phyloP scores from a whole-genome alignment of 169 alveolate genomes.

The Ichthyophthirius multifiliis region DNA sequence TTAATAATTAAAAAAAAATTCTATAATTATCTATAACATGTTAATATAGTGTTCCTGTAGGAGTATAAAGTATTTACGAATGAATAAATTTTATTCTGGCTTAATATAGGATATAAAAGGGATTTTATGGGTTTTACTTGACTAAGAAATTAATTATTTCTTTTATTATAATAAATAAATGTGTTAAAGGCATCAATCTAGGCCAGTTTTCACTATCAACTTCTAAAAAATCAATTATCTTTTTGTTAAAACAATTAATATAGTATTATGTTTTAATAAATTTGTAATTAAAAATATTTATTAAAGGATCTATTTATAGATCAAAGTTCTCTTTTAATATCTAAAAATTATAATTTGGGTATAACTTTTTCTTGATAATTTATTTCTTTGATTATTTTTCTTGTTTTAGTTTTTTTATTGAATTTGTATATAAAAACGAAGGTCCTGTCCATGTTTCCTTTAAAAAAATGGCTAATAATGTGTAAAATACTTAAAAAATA shows the following conservation, averaged over 20 bases:
- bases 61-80: not conserved
- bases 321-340: not conserved
- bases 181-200: not conserved
- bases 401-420: not conserved
- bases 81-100: not conserved
- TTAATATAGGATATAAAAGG: not conserved
- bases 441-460: slow-evolving; percentile 12
- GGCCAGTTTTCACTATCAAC: slow-evolving; percentile 10
- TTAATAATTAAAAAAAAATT: not conserved
- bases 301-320: not conserved
- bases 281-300: not conserved
- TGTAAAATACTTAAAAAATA: not conserved
- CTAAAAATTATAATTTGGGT: slow-evolving; percentile 2
- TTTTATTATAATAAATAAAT: not conserved
- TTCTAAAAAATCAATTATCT: not conserved
- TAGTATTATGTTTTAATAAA: not conserved
- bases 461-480: not conserved
- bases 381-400: not conserved
- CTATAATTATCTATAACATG: not conserved
- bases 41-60: slow-evolving; percentile 5
- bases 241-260: not conserved
- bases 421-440: not conserved
- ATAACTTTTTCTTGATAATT: not conserved
- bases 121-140: not conserved
- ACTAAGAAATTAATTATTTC: not conserved